Evolutionary conservation across 768 basidiomycete genomes (phyloP).

Genomic region (Mrakia gelida): DNA sequence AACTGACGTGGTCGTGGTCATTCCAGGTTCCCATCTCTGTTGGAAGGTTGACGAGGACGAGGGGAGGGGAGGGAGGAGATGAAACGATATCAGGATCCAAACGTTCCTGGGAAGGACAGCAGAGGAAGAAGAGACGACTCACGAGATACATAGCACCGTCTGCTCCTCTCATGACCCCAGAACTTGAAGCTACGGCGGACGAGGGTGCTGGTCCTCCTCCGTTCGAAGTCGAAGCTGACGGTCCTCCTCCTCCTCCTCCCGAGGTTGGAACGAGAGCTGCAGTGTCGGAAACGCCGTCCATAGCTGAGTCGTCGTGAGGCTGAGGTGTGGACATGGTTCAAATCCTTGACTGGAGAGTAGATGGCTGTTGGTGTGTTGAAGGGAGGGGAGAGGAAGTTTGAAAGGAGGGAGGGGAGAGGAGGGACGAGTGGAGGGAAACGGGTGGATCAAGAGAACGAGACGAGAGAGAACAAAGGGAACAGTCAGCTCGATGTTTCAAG

Average conservation of each 20-base stretch:
- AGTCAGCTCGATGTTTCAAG: too few species aligned
- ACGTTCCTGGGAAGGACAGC: too few species aligned
- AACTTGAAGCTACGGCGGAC: neutral
- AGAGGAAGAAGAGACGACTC: neutral
- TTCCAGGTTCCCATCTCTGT: constrained; percentile 31
- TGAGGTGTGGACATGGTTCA: neutral
- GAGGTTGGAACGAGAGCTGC: neutral
- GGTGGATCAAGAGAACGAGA: neutral
- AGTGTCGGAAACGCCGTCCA: neutral
- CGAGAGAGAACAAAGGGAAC: too few species aligned
- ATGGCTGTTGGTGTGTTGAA: neutral
- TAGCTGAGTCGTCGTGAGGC: neutral
- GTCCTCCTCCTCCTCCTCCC: neutral
- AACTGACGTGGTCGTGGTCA: constrained; percentile 31
- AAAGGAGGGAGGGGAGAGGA: neutral
- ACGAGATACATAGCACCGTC: constrained; percentile 31
- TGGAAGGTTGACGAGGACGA: neutral
- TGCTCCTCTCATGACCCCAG: constrained; percentile 21
- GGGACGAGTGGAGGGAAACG: neutral
- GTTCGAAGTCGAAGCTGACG: neutral
- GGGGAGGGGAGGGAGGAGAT: neutral
- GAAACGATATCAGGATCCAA: neutral
- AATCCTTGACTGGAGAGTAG: too few species aligned
- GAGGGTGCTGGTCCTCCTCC: neutral
- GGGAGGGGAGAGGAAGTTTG: neutral